phyloP scores from a whole-genome alignment of 805 yeast species.

The Millerozyma acaciae region DNA sequence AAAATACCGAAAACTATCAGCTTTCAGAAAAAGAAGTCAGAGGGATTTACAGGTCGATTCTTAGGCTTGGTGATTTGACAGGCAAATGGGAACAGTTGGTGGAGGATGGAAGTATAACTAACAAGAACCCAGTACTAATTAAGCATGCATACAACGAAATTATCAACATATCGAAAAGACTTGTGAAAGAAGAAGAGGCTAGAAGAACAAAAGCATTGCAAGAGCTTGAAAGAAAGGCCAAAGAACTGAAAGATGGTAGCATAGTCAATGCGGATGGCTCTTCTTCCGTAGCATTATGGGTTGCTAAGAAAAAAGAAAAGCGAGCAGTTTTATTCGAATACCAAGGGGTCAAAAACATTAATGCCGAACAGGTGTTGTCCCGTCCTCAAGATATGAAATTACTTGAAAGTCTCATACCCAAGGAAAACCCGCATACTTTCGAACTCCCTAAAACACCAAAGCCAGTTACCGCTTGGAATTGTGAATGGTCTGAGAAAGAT shows the following conservation, averaged over 20 bases:
- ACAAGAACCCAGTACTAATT: constrained; percentile 75
- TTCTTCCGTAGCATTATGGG: constrained; percentile 51
- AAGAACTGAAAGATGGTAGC: constrained; percentile 47
- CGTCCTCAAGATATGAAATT: constrained; percentile 83
- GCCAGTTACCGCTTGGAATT: constrained; percentile 86
- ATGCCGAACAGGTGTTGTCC: constrained; percentile 81
- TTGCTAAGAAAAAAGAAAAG: constrained; percentile 73
- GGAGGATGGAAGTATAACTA: constrained; percentile 84
- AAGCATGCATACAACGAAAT: constrained; percentile 75
- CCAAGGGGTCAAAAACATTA: constrained; percentile 80
- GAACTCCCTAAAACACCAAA: constrained; percentile 62
- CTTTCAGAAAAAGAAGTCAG: constrained; percentile 85
- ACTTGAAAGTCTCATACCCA: constrained; percentile 50
- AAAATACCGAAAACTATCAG: constrained; percentile 38
- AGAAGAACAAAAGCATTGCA: constrained; percentile 53
- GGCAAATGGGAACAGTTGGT: constrained; percentile 80
- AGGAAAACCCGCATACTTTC: constrained; percentile 57
- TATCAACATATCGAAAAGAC: constrained; percentile 54
- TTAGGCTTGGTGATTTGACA: constrained; percentile 75
- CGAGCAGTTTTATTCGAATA: constrained; percentile 88
- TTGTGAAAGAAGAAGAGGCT: constrained; percentile 61
- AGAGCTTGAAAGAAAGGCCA: constrained; percentile 57
- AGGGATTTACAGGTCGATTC: constrained; percentile 75
- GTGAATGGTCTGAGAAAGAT: constrained; percentile 78
- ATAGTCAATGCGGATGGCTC: constrained; percentile 33